Evolutionary conservation across 495 filamentous ascomycete genomes (phyloP), one percentile per base, ranked within the genome.

Genomic region (Penicillium canescens): DNA sequence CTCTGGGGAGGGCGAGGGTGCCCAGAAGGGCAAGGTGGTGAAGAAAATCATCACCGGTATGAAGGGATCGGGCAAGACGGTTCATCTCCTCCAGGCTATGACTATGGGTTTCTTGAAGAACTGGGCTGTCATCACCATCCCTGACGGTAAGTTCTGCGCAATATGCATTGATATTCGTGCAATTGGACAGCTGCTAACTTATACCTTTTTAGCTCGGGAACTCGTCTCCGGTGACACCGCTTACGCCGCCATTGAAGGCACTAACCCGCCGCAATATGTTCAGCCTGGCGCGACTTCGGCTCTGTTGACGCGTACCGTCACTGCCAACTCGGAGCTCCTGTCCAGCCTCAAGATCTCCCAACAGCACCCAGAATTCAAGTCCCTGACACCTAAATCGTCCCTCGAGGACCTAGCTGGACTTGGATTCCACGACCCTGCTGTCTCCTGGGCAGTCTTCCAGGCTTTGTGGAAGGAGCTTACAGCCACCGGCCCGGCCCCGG

Each of bases 41-140:
- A 81, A 86, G 65, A 73, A 82, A 56, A 82, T 96, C 20, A 28
- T 96, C n/a, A 82, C 81, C 33, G 94, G 94, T 2, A 78, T 80
- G 48, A 86, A 81, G 69, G 80, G 85, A 10, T 81, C 83, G 20
- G 94, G 94, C 38, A 98, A 96, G 81, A 94, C 86, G 63, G 79
- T 92, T 49, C 74, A 96, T 65, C 66, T 96, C 51, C 76, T 96
- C 23, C 94, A 98, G 74, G 89, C 85, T 24, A 85, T 92, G 80
- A 76, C 89, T 8, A 87, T 91, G 76, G 94, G 85, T 1, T 86
- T 92, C 59, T 63, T 91, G 59, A 91, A 88, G 66, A 79, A 86
- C 14, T 96, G 91, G 91, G 79, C 96, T 31, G 93, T 98, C 10
- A 78, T 98, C 46, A 86, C 89, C 57, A 80, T 97, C 46, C 92